phyloP scores from a whole-genome alignment of 2,329 filamentous ascomycete species.

The Sporothrix euskadiensis region DNA sequence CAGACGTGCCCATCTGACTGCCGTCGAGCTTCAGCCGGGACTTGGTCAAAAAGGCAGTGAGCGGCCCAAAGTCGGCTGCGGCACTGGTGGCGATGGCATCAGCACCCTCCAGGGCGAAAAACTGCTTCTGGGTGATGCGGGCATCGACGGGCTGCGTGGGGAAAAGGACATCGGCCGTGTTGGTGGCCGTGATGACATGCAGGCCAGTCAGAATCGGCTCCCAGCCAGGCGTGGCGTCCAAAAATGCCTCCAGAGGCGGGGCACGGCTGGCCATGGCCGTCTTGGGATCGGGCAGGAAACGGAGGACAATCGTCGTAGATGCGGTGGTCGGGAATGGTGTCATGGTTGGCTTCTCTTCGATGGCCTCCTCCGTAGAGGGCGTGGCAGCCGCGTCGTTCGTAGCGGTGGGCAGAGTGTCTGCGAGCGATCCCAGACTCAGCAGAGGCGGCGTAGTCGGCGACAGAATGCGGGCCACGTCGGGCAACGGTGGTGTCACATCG shows the following conservation, averaged over 20 bases:
- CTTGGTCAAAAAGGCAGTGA: conserved; percentile 48
- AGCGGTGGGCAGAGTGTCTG: conserved; percentile 36
- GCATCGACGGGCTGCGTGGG: conserved; percentile 52
- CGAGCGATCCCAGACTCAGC: conserved; percentile 42
- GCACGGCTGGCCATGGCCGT: conserved; percentile 23
- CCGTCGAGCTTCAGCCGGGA: conserved; percentile 49
- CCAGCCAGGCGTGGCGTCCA: conserved; percentile 31
- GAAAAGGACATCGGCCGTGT: conserved; percentile 48
- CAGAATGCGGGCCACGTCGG: conserved; percentile 43
- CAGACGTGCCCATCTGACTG: conserved; percentile 44
- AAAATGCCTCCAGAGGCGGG: conserved; percentile 43
- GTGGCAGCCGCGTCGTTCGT: neutral
- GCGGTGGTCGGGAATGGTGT: neutral
- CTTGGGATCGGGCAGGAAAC: conserved; percentile 46
- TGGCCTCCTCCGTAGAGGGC: neutral
- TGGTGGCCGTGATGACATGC: conserved; percentile 42
- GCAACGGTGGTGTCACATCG: neutral
- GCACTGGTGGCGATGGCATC: neutral
- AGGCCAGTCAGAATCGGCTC: conserved; percentile 8
- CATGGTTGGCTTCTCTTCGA: neutral
- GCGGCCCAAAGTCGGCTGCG: conserved; percentile 32
- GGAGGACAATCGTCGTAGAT: conserved; percentile 46
- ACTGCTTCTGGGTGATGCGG: conserved; percentile 47
- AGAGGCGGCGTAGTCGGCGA: conserved; percentile 52
- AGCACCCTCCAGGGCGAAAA: conserved; percentile 37